phyloP scores from a whole-genome alignment of 495 filamentous ascomycete genomes.

The Tuber umbilicatum region DNA sequence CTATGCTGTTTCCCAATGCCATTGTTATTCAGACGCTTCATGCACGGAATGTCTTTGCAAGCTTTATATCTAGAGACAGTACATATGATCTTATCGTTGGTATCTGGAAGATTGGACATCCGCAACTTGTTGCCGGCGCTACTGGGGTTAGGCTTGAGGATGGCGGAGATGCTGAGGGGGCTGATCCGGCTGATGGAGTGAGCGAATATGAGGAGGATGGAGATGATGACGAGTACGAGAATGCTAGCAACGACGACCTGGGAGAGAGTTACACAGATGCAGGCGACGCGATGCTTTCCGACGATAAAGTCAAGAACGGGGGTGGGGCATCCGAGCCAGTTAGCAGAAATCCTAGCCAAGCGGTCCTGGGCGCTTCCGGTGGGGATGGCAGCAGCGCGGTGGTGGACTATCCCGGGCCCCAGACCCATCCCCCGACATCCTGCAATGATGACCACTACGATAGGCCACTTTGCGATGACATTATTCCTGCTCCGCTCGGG shows the following conservation, averaged over 20 bases:
- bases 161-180: constrained; percentile 45
- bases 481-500: constrained; percentile 79
- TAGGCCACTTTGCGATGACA: constrained; percentile 74
- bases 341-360: constrained; percentile 61
- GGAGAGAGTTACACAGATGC: constrained; percentile 70
- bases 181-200: constrained; percentile 43
- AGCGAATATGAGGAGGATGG: constrained; percentile 54
- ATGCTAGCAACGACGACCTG: constrained; percentile 57
- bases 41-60: constrained; percentile 90
- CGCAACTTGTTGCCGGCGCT: constrained; percentile 74
- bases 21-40: constrained; percentile 95
- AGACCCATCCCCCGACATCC: constrained; percentile 72
- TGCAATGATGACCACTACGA: constrained; percentile 83
- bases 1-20: constrained; percentile 92
- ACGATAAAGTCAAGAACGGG: constrained; percentile 55
- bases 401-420: constrained; percentile 78
- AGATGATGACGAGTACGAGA: constrained; percentile 57
- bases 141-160: constrained; percentile 78
- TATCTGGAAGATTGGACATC: constrained; percentile 96
- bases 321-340: constrained; percentile 56
- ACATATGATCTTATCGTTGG: constrained; percentile 96
- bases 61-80: constrained; percentile 85
- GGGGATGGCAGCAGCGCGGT: constrained; percentile 51
- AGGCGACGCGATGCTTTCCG: constrained; percentile 59
- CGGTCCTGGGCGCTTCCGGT: constrained; percentile 47